Evolutionary conservation across 2,329 filamentous ascomycete genomes (phyloP), one percentile per base, ranked within the genome.

Genomic region (Pseudogymnoascus sp.): DNA sequence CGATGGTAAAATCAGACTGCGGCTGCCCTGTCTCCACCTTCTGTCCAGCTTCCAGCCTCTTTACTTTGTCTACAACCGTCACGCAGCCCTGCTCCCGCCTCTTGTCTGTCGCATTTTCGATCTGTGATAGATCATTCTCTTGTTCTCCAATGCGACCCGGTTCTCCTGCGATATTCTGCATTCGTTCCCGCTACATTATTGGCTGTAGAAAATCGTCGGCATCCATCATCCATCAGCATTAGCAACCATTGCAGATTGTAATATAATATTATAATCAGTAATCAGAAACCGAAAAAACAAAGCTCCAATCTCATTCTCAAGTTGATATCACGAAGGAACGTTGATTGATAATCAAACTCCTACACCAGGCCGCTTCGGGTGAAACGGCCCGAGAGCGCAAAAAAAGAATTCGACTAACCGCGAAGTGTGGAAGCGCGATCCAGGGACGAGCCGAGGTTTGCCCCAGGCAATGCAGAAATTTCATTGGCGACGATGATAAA

Each of bases 391-490:
- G 43, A 50, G 7, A 4, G 5, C 22, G 22, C 43, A 15, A 50
- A 41, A 18, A 53, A 25, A 53, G 47, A 53, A 18, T 18, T 53
- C n/a, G 9, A 18, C 43, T 15, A 18, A 30, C 43, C 25, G 14
- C 43, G 43, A 53, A 33, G 12, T 30, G 33, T n/a, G 6, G 33
- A 33, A 53, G 15, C 14, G 8, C 47, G 47, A 53, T 53, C 28
- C 28, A 53, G 28, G 47, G 33, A 53, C 47, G 47, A 53, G 25
- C 47, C 47, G 47, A 53, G 47, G 47, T 53, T 3, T 53, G 28
- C 22, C 22, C 22, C 22, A 25, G 47, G 47, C 47, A 33, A 33
- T 53, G 15, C n/a, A 53, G 47, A 53, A 53, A 53, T 53, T 33
- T 53, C 28, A 53, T 53, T 53, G 47, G 47, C 47, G 47, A 53